Evolutionary conservation across 768 basidiomycete species (phyloP).

Genomic region (Trametes elegans): DNA sequence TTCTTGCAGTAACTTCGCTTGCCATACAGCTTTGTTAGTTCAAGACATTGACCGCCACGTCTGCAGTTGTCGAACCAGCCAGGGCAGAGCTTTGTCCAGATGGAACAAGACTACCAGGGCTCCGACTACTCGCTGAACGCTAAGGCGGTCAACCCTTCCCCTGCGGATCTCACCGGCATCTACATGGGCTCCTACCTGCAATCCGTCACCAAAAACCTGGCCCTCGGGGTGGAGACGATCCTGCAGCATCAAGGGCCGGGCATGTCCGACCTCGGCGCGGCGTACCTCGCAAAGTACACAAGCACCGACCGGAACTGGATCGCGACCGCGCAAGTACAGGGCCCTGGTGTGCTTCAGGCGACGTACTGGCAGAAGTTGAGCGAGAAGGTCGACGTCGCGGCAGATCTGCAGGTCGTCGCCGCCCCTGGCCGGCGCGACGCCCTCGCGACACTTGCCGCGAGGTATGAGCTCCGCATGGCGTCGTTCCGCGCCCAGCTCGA

Average conservation of each 20-base stretch:
- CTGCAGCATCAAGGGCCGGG: slow-evolving; percentile 77
- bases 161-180: slow-evolving; percentile 84
- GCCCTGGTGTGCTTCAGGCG: slow-evolving; percentile 78
- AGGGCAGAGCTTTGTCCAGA: slow-evolving; percentile 87
- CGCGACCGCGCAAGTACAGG: slow-evolving; percentile 87
- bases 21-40: neutral
- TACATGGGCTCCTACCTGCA: slow-evolving; percentile 92
- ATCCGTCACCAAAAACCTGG: slow-evolving; percentile 86
- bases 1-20: neutral
- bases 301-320: slow-evolving; percentile 78
- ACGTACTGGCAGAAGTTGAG: slow-evolving; percentile 97
- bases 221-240: slow-evolving; percentile 82
- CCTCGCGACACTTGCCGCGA: slow-evolving; percentile 89
- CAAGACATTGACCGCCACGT: slow-evolving; percentile 19
- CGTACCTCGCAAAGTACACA: slow-evolving; percentile 82
- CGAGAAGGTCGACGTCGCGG: slow-evolving; percentile 96
- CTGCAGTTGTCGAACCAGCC: slow-evolving; percentile 67
- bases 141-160: slow-evolving; percentile 91
- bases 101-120: slow-evolving; percentile 94
- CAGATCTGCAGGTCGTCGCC: slow-evolving; percentile 83
- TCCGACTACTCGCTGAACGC: slow-evolving; percentile 81
- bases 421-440: slow-evolving; percentile 84
- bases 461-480: slow-evolving; percentile 92
- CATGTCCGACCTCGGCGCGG: slow-evolving; percentile 65
- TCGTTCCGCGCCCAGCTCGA: slow-evolving; percentile 95